Percentiles rank a stretch among this genome's conserved stretches.
Evolutionary conservation across 208 protist species (phyloP).

Genomic region (Borovskyia barvae): DNA sequence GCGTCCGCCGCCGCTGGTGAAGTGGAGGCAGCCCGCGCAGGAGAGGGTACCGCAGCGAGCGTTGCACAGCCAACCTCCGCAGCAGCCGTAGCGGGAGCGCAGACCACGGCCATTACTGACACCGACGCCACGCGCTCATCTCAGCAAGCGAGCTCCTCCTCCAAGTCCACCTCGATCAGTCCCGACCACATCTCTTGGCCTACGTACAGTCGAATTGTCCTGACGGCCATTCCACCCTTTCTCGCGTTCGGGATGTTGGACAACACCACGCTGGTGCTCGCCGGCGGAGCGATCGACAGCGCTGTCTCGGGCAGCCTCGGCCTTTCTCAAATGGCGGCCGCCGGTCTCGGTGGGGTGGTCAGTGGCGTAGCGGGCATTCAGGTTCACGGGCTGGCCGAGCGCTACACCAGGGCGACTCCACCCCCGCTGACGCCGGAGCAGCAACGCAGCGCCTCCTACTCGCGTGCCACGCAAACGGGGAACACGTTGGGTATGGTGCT

Average conservation of each 20-base stretch:
- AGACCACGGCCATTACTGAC: background rate
- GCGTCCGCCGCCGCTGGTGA: background rate
- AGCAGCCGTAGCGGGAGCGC: too few relatives aligned
- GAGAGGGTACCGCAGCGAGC: too few relatives aligned
- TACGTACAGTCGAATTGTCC: conserved; percentile 40
- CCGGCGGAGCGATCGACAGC: conserved; percentile 78
- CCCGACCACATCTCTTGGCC: conserved; percentile 48
- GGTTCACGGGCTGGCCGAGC: conserved; percentile 84
- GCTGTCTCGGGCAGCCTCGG: conserved; percentile 54
- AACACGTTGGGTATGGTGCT: conserved; percentile 81
- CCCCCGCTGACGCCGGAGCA: conserved; percentile 67
- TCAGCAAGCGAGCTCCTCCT: background rate
- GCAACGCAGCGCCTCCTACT: conserved; percentile 26
- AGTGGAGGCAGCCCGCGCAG: too few relatives aligned
- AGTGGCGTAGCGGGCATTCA: conserved; percentile 85
- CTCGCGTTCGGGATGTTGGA: conserved; percentile 86
- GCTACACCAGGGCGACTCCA: conserved; percentile 45
- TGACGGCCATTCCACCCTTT: conserved; percentile 67
- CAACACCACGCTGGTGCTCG: conserved; percentile 78
- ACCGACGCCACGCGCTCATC: background rate
- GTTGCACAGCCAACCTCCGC: too few relatives aligned
- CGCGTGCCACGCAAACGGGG: conserved; percentile 44
- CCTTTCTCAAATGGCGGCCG: conserved; percentile 74
- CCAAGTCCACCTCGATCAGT: conserved; percentile 5
- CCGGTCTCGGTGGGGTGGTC: conserved; percentile 76